Conservation (phyloP, 2,329 filamentous ascomycete genomes). For the Fusarium transvaalense region DNA sequence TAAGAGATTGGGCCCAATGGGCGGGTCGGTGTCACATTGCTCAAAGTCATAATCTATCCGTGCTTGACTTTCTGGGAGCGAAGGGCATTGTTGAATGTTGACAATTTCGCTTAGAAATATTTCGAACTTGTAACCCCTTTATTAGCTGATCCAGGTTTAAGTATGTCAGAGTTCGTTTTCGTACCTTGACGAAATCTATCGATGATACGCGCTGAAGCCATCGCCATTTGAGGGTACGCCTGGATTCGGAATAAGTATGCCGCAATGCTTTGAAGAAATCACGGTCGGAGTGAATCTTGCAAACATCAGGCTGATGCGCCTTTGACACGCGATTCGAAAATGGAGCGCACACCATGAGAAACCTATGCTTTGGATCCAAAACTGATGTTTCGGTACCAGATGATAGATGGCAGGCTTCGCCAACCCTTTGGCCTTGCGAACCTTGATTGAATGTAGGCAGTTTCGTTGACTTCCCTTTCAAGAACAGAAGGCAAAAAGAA, state of each 20-base stretch:
- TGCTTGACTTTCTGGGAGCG: neutral
- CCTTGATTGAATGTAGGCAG: neutral
- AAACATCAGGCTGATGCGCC: constrained; percentile 23
- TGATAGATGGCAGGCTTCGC: neutral
- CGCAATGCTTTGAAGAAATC: constrained; percentile 14
- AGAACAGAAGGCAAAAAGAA: accelerated
- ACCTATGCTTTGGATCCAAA: constrained; percentile 1
- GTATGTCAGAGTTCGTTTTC: accelerated
- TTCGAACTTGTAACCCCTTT: neutral
- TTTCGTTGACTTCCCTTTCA: neutral
- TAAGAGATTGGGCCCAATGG: constrained; percentile 8
- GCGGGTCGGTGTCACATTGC: constrained; percentile 16
- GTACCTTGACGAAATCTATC: constrained; percentile 18
- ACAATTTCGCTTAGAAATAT: neutral
- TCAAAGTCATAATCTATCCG: constrained; percentile 15
- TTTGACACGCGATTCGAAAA: constrained; percentile 11
- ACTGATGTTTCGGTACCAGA: neutral
- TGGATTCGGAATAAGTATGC: neutral
- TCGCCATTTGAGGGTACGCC: neutral
- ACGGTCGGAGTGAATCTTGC: constrained; percentile 12
- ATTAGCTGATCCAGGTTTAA: neutral
- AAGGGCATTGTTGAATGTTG: constrained; percentile 1
- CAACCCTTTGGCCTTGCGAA: neutral
- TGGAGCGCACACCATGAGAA: constrained; percentile 12
- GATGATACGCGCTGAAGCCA: neutral